A percentile compares a stretch with the other conserved stretches of the same genome.
Conservation (phyloP, 1,284 basidiomycete species). For the Marasmius tenuissimus region DNA sequence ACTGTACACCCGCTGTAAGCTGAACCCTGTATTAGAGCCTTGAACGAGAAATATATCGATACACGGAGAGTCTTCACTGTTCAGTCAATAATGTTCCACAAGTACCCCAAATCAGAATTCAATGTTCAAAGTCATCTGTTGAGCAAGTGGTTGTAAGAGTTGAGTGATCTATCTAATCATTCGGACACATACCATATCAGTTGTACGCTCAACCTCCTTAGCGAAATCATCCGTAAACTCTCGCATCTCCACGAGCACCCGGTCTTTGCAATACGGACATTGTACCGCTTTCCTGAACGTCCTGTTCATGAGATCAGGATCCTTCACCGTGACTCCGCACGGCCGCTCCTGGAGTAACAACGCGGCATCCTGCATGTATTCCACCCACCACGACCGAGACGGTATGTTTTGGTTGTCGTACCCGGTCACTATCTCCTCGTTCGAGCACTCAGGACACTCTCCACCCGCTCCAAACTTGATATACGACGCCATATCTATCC, state of each 20-base stretch:
- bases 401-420: background rate
- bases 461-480: constrained; percentile 4
- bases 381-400: constrained; percentile 13
- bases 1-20: too few species aligned
- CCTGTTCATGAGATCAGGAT: constrained; percentile 9
- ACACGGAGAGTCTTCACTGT: too few species aligned
- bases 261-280: constrained; percentile 1
- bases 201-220: background rate
- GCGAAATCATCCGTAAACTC: constrained; percentile 4
- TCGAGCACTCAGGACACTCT: constrained; percentile 4
- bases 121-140: too few species aligned
- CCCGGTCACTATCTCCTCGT: background rate
- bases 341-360: constrained; percentile 11
- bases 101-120: too few species aligned
- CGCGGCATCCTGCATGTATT: constrained; percentile 10
- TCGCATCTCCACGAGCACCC: constrained; percentile 3
- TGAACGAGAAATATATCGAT: too few species aligned
- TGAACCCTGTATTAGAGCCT: too few species aligned
- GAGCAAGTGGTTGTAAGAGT: too few species aligned
- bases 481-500: constrained; percentile 4
- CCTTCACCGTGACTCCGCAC: constrained; percentile 7
- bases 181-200: background rate
- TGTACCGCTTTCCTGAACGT: constrained; percentile 4
- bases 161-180: too few species aligned
- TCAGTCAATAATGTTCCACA: too few species aligned